These are phyloP conservation scores for Rhizopus delemar DNA, from an alignment of 371 early-diverging fungal species.

Conservation along the genomic window DNA sequence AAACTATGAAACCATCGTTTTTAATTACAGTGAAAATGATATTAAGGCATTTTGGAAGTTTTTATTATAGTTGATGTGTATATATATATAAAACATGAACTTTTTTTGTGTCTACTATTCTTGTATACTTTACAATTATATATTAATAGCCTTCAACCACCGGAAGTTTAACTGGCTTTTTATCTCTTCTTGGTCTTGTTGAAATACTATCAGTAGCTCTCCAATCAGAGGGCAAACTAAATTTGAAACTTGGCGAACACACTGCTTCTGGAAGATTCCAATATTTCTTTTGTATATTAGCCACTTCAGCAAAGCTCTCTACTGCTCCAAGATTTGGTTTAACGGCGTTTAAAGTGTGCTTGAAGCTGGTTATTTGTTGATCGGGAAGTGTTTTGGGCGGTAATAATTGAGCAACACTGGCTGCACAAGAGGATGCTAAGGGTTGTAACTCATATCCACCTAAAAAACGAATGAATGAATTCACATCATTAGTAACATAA, in stretches of 20 bases:
- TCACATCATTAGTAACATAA: neutral
- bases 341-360: slow-evolving; percentile 50
- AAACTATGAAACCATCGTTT: no score
- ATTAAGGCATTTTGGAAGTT: no score
- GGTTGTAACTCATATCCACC: slow-evolving; percentile 58
- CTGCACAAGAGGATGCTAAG: slow-evolving; percentile 43
- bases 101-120: neutral
- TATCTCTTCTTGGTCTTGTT: slow-evolving; percentile 52
- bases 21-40: no score
- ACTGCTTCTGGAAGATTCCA: slow-evolving; percentile 55
- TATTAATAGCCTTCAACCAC: slow-evolving; percentile 35
- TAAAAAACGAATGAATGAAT: neutral
- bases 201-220: slow-evolving; percentile 56
- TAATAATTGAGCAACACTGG: slow-evolving; percentile 52
- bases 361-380: slow-evolving; percentile 38
- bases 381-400: slow-evolving; percentile 38
- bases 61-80: neutral
- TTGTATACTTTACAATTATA: neutral
- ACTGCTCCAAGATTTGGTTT: slow-evolving; percentile 61
- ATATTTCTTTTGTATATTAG: slow-evolving; percentile 46
- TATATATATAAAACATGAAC: neutral
- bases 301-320: slow-evolving; percentile 44
- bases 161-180: slow-evolving; percentile 32
- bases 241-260: slow-evolving; percentile 47
- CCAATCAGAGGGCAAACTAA: slow-evolving; percentile 59